Evolutionary conservation across 495 filamentous ascomycete genomes (phyloP).

Genomic region (Xylaria flabelliformis): DNA sequence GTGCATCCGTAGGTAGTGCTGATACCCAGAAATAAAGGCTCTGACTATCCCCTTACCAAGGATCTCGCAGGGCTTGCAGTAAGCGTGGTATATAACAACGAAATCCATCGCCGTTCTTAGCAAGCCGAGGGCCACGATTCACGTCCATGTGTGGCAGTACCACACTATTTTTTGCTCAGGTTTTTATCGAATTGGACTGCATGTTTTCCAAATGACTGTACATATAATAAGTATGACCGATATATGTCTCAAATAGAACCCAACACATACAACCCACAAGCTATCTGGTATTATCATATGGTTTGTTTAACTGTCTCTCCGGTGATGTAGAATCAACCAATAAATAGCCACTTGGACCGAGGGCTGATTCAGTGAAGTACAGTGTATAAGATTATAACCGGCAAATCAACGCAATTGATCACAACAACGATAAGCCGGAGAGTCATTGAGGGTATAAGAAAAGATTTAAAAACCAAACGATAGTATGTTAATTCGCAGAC

Average conservation of each 20-base stretch:
- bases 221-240: neutral
- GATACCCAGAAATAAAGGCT: constrained; percentile 36
- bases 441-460: neutral
- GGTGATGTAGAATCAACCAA: neutral
- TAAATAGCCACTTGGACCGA: neutral
- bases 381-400: too few species aligned
- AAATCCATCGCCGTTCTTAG: neutral
- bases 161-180: neutral
- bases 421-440: too few species aligned
- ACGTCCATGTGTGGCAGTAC: neutral
- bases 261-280: neutral
- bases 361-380: too few species aligned
- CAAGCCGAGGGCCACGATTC: neutral
- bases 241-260: neutral
- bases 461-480: neutral
- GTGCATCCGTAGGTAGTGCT: constrained; percentile 34
- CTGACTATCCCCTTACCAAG: constrained; percentile 31
- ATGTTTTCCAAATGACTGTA: neutral
- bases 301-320: neutral
- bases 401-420: too few species aligned
- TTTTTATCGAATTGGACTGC: neutral
- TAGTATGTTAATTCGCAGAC: too few species aligned
- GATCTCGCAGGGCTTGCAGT: constrained; percentile 1
- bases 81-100: neutral
- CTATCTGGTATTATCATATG: neutral